A percentile compares a stretch with the other conserved stretches of the same genome.
Evolutionary conservation across 257 asterid species (phyloP).

Genomic region (Jaltomata sinuosa): DNA sequence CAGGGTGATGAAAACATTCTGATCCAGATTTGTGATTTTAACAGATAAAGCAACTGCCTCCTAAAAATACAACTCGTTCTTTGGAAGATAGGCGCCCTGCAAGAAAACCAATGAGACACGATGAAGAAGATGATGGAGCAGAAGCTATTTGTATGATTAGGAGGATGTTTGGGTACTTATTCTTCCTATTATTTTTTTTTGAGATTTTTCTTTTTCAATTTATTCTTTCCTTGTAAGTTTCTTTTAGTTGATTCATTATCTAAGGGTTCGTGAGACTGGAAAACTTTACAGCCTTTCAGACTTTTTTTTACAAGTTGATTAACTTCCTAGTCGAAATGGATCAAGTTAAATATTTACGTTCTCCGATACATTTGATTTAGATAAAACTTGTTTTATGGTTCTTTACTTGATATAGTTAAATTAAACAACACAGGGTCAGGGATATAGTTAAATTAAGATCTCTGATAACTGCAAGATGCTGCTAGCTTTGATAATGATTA

Average conservation of each 20-base stretch:
- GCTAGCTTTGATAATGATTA: not conserved
- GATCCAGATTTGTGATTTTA: not conserved
- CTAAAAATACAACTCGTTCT: conserved; percentile 26
- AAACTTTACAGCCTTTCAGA: not conserved
- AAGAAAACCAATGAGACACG: conserved; percentile 48
- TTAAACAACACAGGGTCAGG: not conserved
- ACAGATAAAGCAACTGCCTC: conserved; percentile 42
- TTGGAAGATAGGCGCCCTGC: conserved; percentile 31
- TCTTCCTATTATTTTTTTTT: not conserved
- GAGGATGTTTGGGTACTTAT: conserved; percentile 48
- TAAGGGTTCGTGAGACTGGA: not conserved
- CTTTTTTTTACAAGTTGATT: not conserved
- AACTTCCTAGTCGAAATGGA: not conserved
- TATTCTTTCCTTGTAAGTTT: not conserved
- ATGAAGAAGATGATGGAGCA: conserved; percentile 32
- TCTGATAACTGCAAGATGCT: not conserved
- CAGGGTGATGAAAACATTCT: not conserved
- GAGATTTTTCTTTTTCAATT: not conserved
- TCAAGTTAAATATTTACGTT: not conserved
- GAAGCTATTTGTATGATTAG: conserved; percentile 42
- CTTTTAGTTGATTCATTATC: not conserved
- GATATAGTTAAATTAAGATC: not conserved
- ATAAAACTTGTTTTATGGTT: not conserved
- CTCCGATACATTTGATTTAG: not conserved
- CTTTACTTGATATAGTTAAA: not conserved